Conservation (phyloP, 116 monocot species). For the Posidonia oceanica region DNA sequence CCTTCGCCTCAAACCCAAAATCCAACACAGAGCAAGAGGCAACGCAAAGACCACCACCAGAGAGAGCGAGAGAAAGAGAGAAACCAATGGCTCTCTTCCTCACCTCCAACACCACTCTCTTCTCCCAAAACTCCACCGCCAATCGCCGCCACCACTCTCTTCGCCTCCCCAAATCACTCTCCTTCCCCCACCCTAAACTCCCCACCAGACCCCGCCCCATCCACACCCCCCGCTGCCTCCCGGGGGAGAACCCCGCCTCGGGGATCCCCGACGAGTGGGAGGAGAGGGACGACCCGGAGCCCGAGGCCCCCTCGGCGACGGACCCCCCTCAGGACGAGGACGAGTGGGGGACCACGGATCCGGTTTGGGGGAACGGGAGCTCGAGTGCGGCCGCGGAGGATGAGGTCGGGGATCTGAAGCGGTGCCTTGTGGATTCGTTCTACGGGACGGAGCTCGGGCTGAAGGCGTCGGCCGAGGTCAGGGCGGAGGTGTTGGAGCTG, state of each 20-base stretch:
- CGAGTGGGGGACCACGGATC: constrained; percentile 42
- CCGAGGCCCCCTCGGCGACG: constrained; percentile 11
- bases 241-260: not conserved
- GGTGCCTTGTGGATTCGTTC: constrained; percentile 58
- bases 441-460: constrained; percentile 70
- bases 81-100: not conserved
- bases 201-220: not conserved
- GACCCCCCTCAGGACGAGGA: constrained; percentile 48
- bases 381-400: constrained; percentile 17
- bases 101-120: constrained; percentile 1
- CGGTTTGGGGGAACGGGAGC: constrained; percentile 2
- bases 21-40: no score
- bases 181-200: not conserved
- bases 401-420: constrained; percentile 54
- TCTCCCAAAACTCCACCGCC: not conserved
- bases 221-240: not conserved
- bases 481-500: constrained; percentile 75
- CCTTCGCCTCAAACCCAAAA: no score
- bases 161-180: not conserved
- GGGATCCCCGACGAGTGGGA: constrained; percentile 53
- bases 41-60: no score
- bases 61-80: no score
- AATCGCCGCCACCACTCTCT: not conserved
- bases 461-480: constrained; percentile 45
- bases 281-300: constrained; percentile 25